Base-by-base conservation (phyloP, 2,329 filamentous ascomycete genomes). In the Ophioceras dolichostomum region DNA sequence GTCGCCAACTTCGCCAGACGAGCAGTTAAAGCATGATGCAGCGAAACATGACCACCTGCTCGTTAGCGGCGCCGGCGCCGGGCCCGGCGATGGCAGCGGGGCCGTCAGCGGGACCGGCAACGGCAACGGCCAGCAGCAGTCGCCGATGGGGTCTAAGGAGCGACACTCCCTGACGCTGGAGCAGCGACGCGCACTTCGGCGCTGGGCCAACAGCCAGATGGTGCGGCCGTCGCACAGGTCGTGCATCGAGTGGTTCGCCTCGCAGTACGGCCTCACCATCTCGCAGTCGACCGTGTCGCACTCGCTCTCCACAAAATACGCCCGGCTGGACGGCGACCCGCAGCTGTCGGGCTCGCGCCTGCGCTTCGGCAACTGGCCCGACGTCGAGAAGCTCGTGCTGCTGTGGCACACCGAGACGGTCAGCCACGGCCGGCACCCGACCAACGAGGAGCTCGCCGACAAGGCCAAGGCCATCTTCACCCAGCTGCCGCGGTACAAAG, bases 221-320 rank as follows among this genome's bases (percentile, higher is more conserved):
- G 62, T 68, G 19, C 67, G 73, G 2, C 73, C 73, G 6, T 72
- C 68, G 19, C 73, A 77, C 54, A 73, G 73, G 54, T 64, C 68
- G 24, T 76, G 73, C 59, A 76, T 76, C 49, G 71, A 76, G 49
- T 77, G 73, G 73, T 77, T 76, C 57, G 66, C 61, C 45, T 51
- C 52, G 39, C 64, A 75, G 51, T 77, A 73, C 49, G 66, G 68
- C 52, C 70, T 74, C 52, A 65, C 66, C 46, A 76, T 77, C 48
- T 75, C 70, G 50, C 73, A 77, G 54, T 76, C 70, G 13, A 77
- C 73, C 47, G 73, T 77, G 31, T 76, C 70, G 33, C 73, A 77
- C 51, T 76, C 70, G 16, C 59, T 77, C 26, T 75, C 70, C 4
- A 70, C 70, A 33, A 76, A 76, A 48, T 77, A 77, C 47, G 72